Evolutionary conservation across 805 yeast species (phyloP).

Genomic region (Candida pseudofarinosa): DNA sequence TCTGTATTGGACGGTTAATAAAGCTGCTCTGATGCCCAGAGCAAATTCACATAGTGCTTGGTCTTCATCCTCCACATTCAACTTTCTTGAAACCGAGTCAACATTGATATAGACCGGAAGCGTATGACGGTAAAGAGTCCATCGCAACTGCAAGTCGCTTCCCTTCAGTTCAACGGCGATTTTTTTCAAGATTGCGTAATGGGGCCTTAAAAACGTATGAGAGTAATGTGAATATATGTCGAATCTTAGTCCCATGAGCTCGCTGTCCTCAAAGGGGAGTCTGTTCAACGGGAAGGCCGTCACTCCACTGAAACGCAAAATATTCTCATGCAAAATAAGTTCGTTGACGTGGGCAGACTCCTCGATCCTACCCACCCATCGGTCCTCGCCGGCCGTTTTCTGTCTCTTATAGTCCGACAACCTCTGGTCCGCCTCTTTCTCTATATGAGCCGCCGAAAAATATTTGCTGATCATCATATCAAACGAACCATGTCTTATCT

Average conservation of each 20-base stretch:
- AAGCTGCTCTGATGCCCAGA: constrained; percentile 15
- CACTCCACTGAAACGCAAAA: constrained; percentile 45
- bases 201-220: constrained; percentile 35
- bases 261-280: constrained; percentile 19
- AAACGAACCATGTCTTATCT: constrained; percentile 23
- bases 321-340: constrained; percentile 42
- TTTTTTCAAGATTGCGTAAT: constrained; percentile 42
- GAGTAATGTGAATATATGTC: constrained; percentile 31
- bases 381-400: constrained; percentile 3
- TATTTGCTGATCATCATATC: constrained; percentile 25
- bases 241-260: constrained; percentile 47
- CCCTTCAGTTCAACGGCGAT: constrained; percentile 5
- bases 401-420: constrained; percentile 1
- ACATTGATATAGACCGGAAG: constrained; percentile 31
- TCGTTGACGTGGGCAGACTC: constrained; percentile 16
- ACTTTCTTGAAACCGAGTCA: constrained; percentile 9
- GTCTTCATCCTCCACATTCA: constrained; percentile 12
- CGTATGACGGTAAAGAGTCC: constrained; percentile 35
- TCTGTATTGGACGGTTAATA: constrained; percentile 26
- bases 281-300: constrained; percentile 50
- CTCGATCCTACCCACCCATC: constrained; percentile 4
- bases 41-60: constrained; percentile 20
- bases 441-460: constrained; percentile 10
- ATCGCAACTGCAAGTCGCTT: constrained; percentile 8
- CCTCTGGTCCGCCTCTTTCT: neutral